Evolutionary conservation across 148 eudicot species (phyloP), one percentile per base, ranked within the genome.

Genomic region (Dysphania ambrosioides): DNA sequence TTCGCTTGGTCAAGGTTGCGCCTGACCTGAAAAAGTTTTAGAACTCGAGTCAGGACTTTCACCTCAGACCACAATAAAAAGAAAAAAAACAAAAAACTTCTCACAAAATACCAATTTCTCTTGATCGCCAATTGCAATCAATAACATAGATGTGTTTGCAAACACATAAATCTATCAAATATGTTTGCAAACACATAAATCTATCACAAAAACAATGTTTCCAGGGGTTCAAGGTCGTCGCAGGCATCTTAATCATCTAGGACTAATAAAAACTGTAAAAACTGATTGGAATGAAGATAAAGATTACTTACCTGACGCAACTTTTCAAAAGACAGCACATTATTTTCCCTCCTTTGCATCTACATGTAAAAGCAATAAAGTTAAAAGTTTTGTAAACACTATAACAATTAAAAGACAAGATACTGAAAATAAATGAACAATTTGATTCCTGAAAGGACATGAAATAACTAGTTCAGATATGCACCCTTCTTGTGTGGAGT

Each of bases 261-360:
- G 10, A 36, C 9, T 32, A 19, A 19, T n/a, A 19, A n/a, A 65
- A 35, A 10, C 21, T 21, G 31, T 8, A 40, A 59, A 67, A 0
- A 41, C 23, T 24, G 67, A 63, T 1, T 3, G 27, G 29, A 16
- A 19, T 0, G 56, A 0, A 4, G 26, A 27, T 0, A 40, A 61
- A 31, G 10, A 8, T 38, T 27, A 0, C 71, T 67, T 12, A 90
- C 98, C 90, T 92, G 98, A 66, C 98, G 95, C 70, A 94, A 93
- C 87, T 92, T 94, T 84, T 94, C 98, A 80, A 94, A 94, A 8
- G 98, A 94, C 76, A 92, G 98, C 82, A 92, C 97, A 77, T 94
- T 94, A 86, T 94, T 94, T 82, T 94, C 98, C 87, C 98, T 87
- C 87, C 98, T 84, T 83, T 95, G 98, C 93, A 92, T 92, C 97